Percentiles rank a stretch among this genome's conserved stretches.
Conservation (phyloP, 2,329 filamentous ascomycete genomes). For the Fusarium piperis region DNA sequence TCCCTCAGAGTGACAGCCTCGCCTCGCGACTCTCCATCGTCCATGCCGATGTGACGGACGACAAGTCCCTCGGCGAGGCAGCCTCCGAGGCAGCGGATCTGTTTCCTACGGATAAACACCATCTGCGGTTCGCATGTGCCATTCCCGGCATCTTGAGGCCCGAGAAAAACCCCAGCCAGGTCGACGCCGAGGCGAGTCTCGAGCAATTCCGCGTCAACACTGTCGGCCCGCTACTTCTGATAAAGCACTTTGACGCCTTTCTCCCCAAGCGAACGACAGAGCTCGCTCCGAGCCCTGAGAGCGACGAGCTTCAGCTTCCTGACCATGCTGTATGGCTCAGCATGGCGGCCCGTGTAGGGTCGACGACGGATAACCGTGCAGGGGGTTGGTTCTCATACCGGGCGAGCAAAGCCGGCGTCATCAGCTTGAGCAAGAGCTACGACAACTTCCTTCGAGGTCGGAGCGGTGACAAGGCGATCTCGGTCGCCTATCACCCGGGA, state of each 20-base stretch:
- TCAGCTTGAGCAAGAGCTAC: slow-evolving; percentile 75
- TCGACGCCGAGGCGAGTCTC: slow-evolving; percentile 69
- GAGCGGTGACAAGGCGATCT: slow-evolving; percentile 70
- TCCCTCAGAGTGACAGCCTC: slow-evolving; percentile 34
- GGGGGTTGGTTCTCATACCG: slow-evolving; percentile 89
- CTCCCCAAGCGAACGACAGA: slow-evolving; percentile 68
- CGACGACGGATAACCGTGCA: slow-evolving; percentile 74
- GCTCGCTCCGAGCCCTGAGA: slow-evolving; percentile 40
- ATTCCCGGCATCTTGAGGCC: slow-evolving; percentile 78
- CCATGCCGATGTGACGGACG: slow-evolving; percentile 63
- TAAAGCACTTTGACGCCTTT: slow-evolving; percentile 78
- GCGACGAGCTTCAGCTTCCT: slow-evolving; percentile 51
- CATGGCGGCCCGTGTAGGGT: slow-evolving; percentile 82
- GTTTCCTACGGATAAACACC: slow-evolving; percentile 61
- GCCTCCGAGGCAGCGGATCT: slow-evolving; percentile 58
- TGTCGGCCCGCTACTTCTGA: slow-evolving; percentile 77
- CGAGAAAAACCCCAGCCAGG: slow-evolving; percentile 75
- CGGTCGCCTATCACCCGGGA: slow-evolving; percentile 79
- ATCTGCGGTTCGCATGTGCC: slow-evolving; percentile 75
- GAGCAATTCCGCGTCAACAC: slow-evolving; percentile 78
- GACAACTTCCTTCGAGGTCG: slow-evolving; percentile 71
- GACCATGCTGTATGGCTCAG: slow-evolving; percentile 72
- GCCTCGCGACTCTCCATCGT: slow-evolving; percentile 52
- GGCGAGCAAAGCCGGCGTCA: slow-evolving; percentile 78
- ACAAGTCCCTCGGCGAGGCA: slow-evolving; percentile 69